phyloP scores from a whole-genome alignment of 139 green algal species.

The Monoraphidium neglectum region DNA sequence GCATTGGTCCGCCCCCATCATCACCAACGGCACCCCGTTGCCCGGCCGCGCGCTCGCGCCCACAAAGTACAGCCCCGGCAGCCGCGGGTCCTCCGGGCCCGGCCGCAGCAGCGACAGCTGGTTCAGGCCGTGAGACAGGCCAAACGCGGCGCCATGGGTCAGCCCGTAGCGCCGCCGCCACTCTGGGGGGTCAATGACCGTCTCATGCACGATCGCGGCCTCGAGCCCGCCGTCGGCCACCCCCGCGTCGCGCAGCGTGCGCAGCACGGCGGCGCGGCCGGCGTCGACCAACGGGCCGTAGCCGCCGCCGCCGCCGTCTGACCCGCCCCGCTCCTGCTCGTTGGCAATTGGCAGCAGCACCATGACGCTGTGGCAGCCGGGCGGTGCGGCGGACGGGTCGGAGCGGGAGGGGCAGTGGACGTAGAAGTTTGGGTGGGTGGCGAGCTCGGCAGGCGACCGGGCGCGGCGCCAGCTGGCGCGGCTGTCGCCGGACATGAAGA shows the following conservation, averaged over 20 bases:
- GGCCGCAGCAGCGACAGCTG: constrained; percentile 83
- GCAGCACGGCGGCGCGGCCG: constrained; percentile 59
- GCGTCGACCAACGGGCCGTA: constrained; percentile 60
- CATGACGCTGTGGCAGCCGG: constrained; percentile 60
- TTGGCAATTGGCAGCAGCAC: constrained; percentile 82
- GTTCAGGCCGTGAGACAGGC: constrained; percentile 76
- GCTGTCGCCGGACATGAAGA: constrained; percentile 78
- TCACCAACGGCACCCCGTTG: constrained; percentile 86
- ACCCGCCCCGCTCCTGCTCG: constrained; percentile 53
- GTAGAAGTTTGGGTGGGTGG: constrained; percentile 85
- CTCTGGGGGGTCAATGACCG: constrained; percentile 55
- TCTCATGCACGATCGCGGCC: constrained; percentile 62
- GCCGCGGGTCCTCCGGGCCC: constrained; percentile 34
- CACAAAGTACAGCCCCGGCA: constrained; percentile 77
- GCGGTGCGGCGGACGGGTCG: constrained; percentile 76
- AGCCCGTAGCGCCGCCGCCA: constrained; percentile 69
- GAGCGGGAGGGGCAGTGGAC: constrained; percentile 73
- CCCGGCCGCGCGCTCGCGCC: constrained; percentile 78
- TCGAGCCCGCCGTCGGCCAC: constrained; percentile 40
- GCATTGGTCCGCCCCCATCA: constrained; percentile 47
- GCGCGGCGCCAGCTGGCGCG: constrained; percentile 62
- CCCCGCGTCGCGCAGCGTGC: constrained; percentile 55
- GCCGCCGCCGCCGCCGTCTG: constrained; percentile 15
- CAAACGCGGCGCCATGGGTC: constrained; percentile 84
- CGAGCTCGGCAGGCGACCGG: constrained; percentile 44